Percentiles rank a stretch among this genome's conserved stretches.
Conservation (phyloP, 1,284 basidiomycete genomes). For the Golubevia sp. region DNA sequence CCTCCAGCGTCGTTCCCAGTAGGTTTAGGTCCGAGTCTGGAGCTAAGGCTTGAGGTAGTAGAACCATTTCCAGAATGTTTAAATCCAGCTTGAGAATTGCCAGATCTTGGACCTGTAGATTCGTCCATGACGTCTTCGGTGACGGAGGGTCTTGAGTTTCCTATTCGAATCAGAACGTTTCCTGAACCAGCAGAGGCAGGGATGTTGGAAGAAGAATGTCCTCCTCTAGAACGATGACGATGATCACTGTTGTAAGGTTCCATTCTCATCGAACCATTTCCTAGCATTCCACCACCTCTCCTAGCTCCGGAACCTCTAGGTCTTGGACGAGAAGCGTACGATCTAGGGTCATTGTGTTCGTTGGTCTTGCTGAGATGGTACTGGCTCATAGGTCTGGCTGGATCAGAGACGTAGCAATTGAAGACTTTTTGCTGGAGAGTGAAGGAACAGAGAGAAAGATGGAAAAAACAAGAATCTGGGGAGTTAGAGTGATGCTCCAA, state of each 20-base stretch:
- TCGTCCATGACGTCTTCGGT: not conserved
- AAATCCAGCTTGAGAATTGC: not conserved
- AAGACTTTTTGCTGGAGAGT: not conserved
- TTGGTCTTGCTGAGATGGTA: not conserved
- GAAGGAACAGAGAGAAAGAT: not conserved
- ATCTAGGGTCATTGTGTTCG: not conserved
- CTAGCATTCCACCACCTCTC: not conserved
- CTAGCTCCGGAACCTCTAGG: not conserved
- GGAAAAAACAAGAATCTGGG: not conserved
- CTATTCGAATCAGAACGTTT: not conserved
- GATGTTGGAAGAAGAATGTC: too few relatives aligned
- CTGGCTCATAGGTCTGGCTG: not conserved
- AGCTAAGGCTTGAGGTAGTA: too few relatives aligned
- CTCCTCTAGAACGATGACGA: too few relatives aligned
- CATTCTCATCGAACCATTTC: not conserved
- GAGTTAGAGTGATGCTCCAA: too few relatives aligned
- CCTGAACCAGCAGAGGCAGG: not conserved
- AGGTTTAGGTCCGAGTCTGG: not conserved
- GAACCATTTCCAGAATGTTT: not conserved
- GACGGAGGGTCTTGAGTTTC: not conserved
- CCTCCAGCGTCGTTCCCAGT: not conserved
- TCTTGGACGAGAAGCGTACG: not conserved
- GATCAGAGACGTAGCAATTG: not conserved
- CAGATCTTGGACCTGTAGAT: not conserved
- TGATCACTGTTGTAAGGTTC: not conserved